These are phyloP conservation scores for Stygiomarasmius scandens DNA, from an alignment of 1,284 basidiomycete species.

Conservation along the genomic window DNA sequence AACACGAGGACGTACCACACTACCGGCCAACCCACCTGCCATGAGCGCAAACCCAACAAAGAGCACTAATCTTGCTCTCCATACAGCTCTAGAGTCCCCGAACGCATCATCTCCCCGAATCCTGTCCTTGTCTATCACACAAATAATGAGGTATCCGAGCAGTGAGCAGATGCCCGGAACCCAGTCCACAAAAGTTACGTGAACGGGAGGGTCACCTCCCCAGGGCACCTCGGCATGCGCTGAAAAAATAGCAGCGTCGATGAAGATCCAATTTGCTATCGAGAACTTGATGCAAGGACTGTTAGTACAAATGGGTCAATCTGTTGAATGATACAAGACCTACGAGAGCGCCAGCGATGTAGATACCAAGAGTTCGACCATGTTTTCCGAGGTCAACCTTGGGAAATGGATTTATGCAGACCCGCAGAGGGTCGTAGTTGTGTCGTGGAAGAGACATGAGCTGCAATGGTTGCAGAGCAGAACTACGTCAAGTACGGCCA, in stretches of 20 bases:
- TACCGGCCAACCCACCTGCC: conserved; percentile 94
- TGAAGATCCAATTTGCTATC: conserved; percentile 90
- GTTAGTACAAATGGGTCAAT: neutral
- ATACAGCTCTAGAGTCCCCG: conserved; percentile 81
- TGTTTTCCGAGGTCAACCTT: conserved; percentile 44
- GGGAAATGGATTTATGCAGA: conserved; percentile 7
- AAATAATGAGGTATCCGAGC: conserved; percentile 90
- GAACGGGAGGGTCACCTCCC: conserved; percentile 76
- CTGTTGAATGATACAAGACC: conserved; percentile 32
- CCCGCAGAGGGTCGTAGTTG: conserved; percentile 7
- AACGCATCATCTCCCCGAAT: conserved; percentile 81
- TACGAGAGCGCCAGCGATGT: conserved; percentile 88
- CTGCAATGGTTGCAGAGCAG: no score
- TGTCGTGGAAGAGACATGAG: conserved; percentile 6
- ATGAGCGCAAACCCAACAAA: conserved; percentile 96
- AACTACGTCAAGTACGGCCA: no score
- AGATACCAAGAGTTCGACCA: conserved; percentile 84
- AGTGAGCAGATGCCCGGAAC: conserved; percentile 91
- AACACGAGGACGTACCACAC: conserved; percentile 68
- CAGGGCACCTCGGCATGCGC: conserved; percentile 76
- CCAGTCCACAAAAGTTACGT: conserved; percentile 95
- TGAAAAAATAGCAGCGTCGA: conserved; percentile 91
- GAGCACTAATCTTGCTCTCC: conserved; percentile 86
- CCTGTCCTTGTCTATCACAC: conserved; percentile 93
- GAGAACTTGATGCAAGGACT: conserved; percentile 68